A percentile compares a stretch with the other conserved stretches of the same genome.
phyloP scores from a whole-genome alignment of 441 rosid species.

The Aquilaria agallochum region DNA sequence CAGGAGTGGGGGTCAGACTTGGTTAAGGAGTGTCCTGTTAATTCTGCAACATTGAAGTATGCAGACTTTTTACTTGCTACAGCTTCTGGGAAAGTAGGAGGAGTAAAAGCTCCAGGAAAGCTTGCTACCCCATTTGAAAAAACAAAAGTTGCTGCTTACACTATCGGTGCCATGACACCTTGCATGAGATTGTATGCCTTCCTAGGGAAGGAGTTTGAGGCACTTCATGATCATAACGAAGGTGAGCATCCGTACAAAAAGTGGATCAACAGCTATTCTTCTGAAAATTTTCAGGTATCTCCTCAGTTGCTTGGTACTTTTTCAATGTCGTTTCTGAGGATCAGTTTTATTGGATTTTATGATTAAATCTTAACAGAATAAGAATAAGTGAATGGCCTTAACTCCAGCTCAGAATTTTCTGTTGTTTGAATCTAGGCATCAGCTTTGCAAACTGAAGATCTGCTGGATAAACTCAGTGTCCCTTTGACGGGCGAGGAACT shows the following conservation, averaged over 20 bases:
- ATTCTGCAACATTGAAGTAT: slow-evolving; percentile 71
- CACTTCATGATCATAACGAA: slow-evolving; percentile 39
- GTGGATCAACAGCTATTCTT: slow-evolving; percentile 80
- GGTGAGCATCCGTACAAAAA: slow-evolving; percentile 68
- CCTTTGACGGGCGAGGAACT: slow-evolving; percentile 96
- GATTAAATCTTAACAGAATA: slow-evolving; percentile 19
- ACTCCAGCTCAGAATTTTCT: slow-evolving; percentile 27
- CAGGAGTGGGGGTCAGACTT: slow-evolving; percentile 87
- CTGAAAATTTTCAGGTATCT: slow-evolving; percentile 73
- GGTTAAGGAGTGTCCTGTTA: slow-evolving; percentile 40
- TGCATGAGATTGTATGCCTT: slow-evolving; percentile 90
- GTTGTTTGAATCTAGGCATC: slow-evolving; percentile 60
- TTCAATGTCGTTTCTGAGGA: not conserved
- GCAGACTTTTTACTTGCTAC: slow-evolving; percentile 90
- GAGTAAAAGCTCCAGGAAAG: slow-evolving; percentile 82
- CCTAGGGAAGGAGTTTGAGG: slow-evolving; percentile 66
- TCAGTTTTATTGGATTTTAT: slow-evolving; percentile 21
- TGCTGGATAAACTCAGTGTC: slow-evolving; percentile 93
- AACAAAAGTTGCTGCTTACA: slow-evolving; percentile 93
- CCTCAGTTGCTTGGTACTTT: slow-evolving; percentile 5
- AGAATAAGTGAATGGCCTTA: slow-evolving; percentile 21
- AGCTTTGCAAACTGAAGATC: slow-evolving; percentile 82
- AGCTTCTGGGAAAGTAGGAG: slow-evolving; percentile 92
- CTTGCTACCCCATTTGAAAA: slow-evolving; percentile 93
- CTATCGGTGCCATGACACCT: slow-evolving; percentile 90